A percentile compares a stretch with the other conserved stretches of the same genome.
Conservation (phyloP, 1,284 basidiomycete genomes). For the Agroathelia rolfsii region DNA sequence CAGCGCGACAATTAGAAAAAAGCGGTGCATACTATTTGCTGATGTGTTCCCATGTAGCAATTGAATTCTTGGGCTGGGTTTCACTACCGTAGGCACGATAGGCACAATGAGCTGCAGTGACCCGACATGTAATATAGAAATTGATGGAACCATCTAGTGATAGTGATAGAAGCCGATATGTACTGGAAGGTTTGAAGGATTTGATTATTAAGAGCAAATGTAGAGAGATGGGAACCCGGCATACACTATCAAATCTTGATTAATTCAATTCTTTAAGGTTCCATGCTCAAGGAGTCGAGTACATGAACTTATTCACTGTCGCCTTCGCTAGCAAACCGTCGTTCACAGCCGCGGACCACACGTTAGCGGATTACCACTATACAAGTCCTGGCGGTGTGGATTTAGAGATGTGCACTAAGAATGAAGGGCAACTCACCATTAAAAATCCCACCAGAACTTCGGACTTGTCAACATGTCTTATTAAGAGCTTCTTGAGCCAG, state of each 20-base stretch:
- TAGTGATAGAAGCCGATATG: conserved; percentile 37
- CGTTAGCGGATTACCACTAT: conserved; percentile 40
- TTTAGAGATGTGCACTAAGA: too few relatives aligned
- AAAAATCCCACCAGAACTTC: too few relatives aligned
- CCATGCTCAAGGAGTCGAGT: conserved; percentile 29
- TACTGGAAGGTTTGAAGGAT: conserved; percentile 18
- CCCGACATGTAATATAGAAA: conserved; percentile 34
- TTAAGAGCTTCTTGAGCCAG: too few relatives aligned
- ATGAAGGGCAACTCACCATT: too few relatives aligned
- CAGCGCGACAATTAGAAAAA: neutral
- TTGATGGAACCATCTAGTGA: conserved; percentile 4
- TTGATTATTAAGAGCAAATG: neutral
- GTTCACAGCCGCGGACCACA: conserved; percentile 34
- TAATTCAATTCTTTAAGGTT: conserved; percentile 7
- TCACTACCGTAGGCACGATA: conserved; percentile 34
- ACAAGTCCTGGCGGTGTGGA: conserved; percentile 36
- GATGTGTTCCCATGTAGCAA: conserved; percentile 39
- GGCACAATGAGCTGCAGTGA: conserved; percentile 36
- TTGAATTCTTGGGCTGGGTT: conserved; percentile 30
- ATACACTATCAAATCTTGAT: conserved; percentile 8
- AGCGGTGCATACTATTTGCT: conserved; percentile 29
- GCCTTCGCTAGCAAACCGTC: conserved; percentile 28
- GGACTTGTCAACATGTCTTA: too few relatives aligned
- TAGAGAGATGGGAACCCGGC: conserved; percentile 14
- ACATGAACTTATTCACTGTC: conserved; percentile 27